A percentile compares a stretch with the other conserved stretches of the same genome.
These are phyloP conservation scores for Cyberlindnera petersonii DNA, from an alignment of 805 yeast species.

Conservation along the genomic window DNA sequence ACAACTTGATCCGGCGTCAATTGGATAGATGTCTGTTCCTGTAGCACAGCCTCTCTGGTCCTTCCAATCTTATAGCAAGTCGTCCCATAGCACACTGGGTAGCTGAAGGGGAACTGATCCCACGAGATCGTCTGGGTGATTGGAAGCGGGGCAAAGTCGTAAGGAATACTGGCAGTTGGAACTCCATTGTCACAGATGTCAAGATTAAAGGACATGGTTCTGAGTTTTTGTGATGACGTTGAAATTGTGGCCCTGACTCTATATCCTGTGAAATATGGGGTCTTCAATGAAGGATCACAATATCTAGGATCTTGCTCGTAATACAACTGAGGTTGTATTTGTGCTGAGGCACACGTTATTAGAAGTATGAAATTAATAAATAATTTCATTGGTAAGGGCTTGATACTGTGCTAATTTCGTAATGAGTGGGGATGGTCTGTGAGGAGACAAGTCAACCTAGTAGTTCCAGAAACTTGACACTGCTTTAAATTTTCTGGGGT, in stretches of 20 bases:
- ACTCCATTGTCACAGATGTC: slow-evolving; percentile 5
- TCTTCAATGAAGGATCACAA: slow-evolving; percentile 7
- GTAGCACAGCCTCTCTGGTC: slow-evolving; percentile 4
- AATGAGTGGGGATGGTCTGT: no score
- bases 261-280: slow-evolving; percentile 6
- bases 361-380: not conserved
- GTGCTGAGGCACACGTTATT: not conserved
- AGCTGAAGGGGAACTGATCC: not conserved
- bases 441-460: no score
- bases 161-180: slow-evolving; percentile 1
- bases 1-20: slow-evolving; percentile 1
- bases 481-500: no score
- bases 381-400: no score
- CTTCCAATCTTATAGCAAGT: slow-evolving; percentile 8
- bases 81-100: slow-evolving; percentile 5
- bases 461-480: no score
- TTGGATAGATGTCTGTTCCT: not conserved
- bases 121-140: slow-evolving; percentile 2
- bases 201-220: not conserved
- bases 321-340: no score
- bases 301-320: slow-evolving; percentile 1
- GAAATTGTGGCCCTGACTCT: slow-evolving; percentile 1
- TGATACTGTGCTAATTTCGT: no score
- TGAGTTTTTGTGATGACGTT: not conserved
- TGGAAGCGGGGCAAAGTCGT: not conserved